phyloP scores from a whole-genome alignment of 257 asterid genomes.

The Rubia yunnanensis region DNA sequence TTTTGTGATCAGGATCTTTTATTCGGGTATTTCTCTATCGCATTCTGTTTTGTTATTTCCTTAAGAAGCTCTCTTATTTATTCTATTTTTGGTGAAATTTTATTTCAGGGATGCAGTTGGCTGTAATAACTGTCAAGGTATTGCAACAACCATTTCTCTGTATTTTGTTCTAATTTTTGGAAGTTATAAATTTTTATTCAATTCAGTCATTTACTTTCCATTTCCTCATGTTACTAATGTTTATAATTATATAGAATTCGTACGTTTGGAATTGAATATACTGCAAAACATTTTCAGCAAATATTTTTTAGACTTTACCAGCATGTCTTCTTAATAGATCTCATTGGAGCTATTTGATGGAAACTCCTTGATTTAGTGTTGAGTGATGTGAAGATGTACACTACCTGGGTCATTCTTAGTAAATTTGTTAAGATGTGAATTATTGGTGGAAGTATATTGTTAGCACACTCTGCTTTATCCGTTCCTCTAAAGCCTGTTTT shows the following conservation, averaged over 20 bases:
- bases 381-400: background rate
- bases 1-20: slow-evolving; percentile 48
- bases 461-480: background rate
- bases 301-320: too few relatives aligned
- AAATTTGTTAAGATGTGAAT: background rate
- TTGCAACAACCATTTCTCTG: slow-evolving; percentile 1
- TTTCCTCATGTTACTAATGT: background rate
- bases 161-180: background rate
- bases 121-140: slow-evolving; percentile 82
- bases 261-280: background rate
- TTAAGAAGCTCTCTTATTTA: background rate
- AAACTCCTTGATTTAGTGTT: background rate
- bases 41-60: slow-evolving; percentile 6
- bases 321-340: background rate
- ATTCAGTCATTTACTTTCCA: background rate
- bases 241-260: background rate
- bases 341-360: background rate
- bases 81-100: slow-evolving; percentile 5
- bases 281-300: background rate
- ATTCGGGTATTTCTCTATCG: slow-evolving; percentile 39
- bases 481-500: background rate
- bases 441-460: background rate
- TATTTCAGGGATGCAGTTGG: slow-evolving; percentile 48
- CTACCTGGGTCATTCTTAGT: background rate
- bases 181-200: background rate